These are phyloP conservation scores for Neoscytalidium dimidiatum DNA, from an alignment of 2,329 filamentous ascomycete species.

Conservation along the genomic window DNA sequence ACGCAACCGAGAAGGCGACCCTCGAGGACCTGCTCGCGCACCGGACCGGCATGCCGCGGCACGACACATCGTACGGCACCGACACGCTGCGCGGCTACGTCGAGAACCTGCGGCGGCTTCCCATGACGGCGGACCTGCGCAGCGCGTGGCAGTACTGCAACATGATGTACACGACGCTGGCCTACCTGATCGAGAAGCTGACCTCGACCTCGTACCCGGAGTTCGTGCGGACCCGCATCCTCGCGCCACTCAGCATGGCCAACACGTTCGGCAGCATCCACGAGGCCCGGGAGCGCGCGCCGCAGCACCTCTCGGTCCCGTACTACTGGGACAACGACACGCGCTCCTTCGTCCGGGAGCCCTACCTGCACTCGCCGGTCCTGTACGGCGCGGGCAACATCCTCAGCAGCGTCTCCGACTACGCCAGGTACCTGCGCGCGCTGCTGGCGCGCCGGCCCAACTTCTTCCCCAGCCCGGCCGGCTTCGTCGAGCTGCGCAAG, in stretches of 20 bases:
- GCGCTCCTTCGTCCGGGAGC: slow-evolving; percentile 13
- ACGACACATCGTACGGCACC: slow-evolving; percentile 30
- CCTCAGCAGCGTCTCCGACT: slow-evolving; percentile 27
- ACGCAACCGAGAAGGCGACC: slow-evolving; percentile 30
- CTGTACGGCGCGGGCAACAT: slow-evolving; percentile 29
- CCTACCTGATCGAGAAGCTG: slow-evolving; percentile 49
- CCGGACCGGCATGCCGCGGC: slow-evolving; percentile 37
- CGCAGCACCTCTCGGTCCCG: slow-evolving; percentile 20
- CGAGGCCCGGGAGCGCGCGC: slow-evolving; percentile 30
- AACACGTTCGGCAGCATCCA: slow-evolving; percentile 39
- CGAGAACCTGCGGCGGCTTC: slow-evolving; percentile 47
- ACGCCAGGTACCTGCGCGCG: slow-evolving; percentile 29
- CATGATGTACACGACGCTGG: slow-evolving; percentile 52
- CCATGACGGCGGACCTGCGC: slow-evolving; percentile 42
- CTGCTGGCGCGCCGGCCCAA: slow-evolving; percentile 22
- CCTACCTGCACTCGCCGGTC: slow-evolving; percentile 23
- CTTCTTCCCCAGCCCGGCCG: neutral
- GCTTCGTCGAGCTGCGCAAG: slow-evolving; percentile 13
- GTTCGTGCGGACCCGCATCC: slow-evolving; percentile 39
- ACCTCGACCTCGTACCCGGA: slow-evolving; percentile 36
- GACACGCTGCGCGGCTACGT: slow-evolving; percentile 39
- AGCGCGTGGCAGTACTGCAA: slow-evolving; percentile 55
- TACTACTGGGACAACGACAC: slow-evolving; percentile 24
- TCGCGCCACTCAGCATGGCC: slow-evolving; percentile 44
- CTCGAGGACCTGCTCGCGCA: slow-evolving; percentile 39